A percentile compares a stretch with the other conserved stretches of the same genome.
These are phyloP conservation scores for Colletotrichum endophyticum DNA, from an alignment of 2,329 filamentous ascomycete species.

Conservation along the genomic window DNA sequence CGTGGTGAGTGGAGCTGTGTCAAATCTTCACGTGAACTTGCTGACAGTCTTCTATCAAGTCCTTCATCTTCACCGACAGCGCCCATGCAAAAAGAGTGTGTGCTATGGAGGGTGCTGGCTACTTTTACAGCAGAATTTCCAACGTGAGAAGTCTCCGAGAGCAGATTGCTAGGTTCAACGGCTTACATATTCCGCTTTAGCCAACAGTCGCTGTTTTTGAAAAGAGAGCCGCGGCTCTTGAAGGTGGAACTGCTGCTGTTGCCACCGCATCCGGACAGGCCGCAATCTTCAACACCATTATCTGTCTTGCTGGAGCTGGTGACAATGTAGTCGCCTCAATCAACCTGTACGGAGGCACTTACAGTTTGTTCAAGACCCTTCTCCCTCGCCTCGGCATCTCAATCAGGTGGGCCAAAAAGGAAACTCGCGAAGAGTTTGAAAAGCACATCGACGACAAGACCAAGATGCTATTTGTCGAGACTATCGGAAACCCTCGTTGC, in stretches of 20 bases:
- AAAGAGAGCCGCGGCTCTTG: slow-evolving; percentile 89
- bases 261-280: slow-evolving; percentile 86
- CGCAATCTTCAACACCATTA: slow-evolving; percentile 73
- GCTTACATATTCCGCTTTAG: not conserved
- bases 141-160: slow-evolving; percentile 65
- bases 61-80: slow-evolving; percentile 92
- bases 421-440: slow-evolving; percentile 84
- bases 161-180: not conserved
- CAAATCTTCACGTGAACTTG: not conserved
- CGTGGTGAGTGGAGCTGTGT: not conserved
- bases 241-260: slow-evolving; percentile 86
- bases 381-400: not conserved
- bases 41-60: slow-evolving; percentile 51
- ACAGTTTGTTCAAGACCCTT: slow-evolving; percentile 95
- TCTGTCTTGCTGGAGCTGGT: slow-evolving; percentile 86
- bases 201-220: slow-evolving; percentile 95
- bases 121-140: slow-evolving; percentile 97
- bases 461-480: slow-evolving; percentile 90
- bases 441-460: slow-evolving; percentile 89
- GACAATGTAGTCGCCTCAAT: slow-evolving; percentile 93
- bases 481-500: slow-evolving; percentile 90
- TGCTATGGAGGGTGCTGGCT: slow-evolving; percentile 93
- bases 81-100: slow-evolving; percentile 94
- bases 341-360: slow-evolving; percentile 92
- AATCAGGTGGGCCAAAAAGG: slow-evolving; percentile 72